A percentile compares a stretch with the other conserved stretches of the same genome.
These are phyloP conservation scores for Chlorophyllum brunneum DNA, from an alignment of 768 basidiomycete species.

Conservation along the genomic window DNA sequence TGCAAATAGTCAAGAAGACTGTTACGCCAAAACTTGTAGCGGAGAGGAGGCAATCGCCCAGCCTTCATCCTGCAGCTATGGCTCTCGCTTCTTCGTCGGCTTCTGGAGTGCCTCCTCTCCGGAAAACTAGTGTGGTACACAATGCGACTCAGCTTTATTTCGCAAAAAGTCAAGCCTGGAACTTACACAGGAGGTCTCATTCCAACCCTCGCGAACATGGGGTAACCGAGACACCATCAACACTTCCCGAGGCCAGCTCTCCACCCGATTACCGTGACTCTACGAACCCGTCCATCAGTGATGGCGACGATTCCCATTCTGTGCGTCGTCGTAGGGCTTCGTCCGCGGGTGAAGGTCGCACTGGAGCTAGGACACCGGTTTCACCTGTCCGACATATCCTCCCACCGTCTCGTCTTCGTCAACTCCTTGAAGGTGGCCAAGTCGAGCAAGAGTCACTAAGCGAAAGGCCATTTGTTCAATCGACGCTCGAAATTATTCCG, in stretches of 20 bases:
- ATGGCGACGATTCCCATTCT: not conserved
- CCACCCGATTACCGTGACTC: not conserved
- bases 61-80: not conserved
- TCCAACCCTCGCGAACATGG: conserved; percentile 17
- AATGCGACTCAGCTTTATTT: not conserved
- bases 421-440: not conserved
- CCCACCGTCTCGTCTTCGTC: not conserved
- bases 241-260: not conserved
- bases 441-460: not conserved
- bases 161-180: conserved; percentile 12
- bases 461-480: not conserved
- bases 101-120: conserved; percentile 6
- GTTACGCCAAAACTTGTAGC: conserved; percentile 62
- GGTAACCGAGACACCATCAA: not conserved
- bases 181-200: conserved; percentile 20
- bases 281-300: not conserved
- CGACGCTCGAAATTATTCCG: too few species aligned
- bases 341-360: conserved; percentile 16
- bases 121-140: conserved; percentile 2
- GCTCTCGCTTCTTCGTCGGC: not conserved
- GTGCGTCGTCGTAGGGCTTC: conserved; percentile 16
- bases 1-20: conserved; percentile 71
- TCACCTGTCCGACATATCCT: not conserved
- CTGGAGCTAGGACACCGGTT: not conserved
- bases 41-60: conserved; percentile 48